These are phyloP conservation scores for Plenodomus tracheiphilus DNA, from an alignment of 2,329 filamentous ascomycete genomes.

Conservation along the genomic window DNA sequence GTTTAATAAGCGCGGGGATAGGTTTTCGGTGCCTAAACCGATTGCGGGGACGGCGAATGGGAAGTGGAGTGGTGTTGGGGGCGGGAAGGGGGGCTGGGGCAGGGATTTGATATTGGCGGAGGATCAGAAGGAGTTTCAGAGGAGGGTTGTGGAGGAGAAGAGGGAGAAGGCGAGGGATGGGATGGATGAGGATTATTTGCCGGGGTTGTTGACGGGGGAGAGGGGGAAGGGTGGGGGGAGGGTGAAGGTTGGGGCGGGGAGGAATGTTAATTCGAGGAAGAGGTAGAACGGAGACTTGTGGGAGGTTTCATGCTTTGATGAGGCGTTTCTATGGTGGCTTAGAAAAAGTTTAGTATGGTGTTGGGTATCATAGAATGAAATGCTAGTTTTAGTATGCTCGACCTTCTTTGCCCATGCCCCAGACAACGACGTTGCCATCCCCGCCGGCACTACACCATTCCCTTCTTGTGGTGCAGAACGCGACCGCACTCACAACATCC, in stretches of 20 bases:
- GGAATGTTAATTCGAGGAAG: conserved; percentile 82
- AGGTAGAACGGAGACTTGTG: conserved; percentile 28
- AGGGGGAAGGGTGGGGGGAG: conserved; percentile 66
- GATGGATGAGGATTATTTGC: conserved; percentile 95
- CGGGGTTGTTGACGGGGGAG: conserved; percentile 80
- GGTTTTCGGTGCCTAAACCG: conserved; percentile 91
- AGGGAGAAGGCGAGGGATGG: conserved; percentile 75
- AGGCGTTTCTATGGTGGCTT: too few species aligned
- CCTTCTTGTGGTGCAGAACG: conserved; percentile 50
- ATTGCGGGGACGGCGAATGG: conserved; percentile 79
- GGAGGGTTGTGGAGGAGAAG: conserved; percentile 65
- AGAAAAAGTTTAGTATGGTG: too few species aligned
- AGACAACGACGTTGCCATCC: conserved; percentile 49
- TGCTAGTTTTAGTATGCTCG: not conserved
- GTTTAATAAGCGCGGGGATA: conserved; percentile 91
- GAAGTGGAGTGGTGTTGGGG: conserved; percentile 66
- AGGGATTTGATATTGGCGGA: conserved; percentile 81
- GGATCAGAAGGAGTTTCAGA: conserved; percentile 91
- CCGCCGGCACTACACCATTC: conserved; percentile 56
- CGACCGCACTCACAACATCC: conserved; percentile 53
- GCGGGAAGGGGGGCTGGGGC: conserved; percentile 88
- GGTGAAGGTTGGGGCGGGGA: conserved; percentile 81
- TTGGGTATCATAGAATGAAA: conserved; percentile 7
- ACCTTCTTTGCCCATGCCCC: conserved; percentile 28
- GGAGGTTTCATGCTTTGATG: too few species aligned